These are phyloP conservation scores for Hanseniaspora nectarophila DNA, from an alignment of 805 yeast species.

Conservation along the genomic window DNA sequence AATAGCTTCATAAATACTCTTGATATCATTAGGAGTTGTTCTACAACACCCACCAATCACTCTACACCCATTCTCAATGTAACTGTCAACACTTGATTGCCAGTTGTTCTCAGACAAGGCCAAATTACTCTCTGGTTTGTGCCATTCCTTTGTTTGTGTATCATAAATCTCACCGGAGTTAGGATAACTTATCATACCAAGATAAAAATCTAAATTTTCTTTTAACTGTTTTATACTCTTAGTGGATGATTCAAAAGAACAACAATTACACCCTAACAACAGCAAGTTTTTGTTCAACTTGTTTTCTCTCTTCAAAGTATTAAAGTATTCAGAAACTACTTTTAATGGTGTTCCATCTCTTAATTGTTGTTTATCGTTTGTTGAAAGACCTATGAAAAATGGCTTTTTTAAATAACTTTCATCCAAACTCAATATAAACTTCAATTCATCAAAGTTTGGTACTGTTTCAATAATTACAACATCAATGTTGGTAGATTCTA, in stretches of 20 bases:
- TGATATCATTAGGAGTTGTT: slow-evolving; percentile 41
- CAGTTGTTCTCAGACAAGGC: slow-evolving; percentile 15
- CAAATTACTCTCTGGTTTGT: slow-evolving; percentile 19
- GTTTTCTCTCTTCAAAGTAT: not conserved
- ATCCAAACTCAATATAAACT: slow-evolving; percentile 34
- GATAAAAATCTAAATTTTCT: not conserved
- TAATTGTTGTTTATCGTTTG: slow-evolving; percentile 28
- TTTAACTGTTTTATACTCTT: slow-evolving; percentile 1
- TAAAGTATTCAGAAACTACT: not conserved
- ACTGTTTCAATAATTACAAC: slow-evolving; percentile 60
- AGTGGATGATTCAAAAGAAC: slow-evolving; percentile 25
- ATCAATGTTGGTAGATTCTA: slow-evolving; percentile 38
- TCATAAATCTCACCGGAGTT: slow-evolving; percentile 64
- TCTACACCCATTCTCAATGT: slow-evolving; percentile 29
- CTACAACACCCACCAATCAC: slow-evolving; percentile 71
- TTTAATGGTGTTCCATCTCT: slow-evolving; percentile 41
- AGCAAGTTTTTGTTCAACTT: slow-evolving; percentile 7
- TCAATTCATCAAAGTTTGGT: slow-evolving; percentile 49
- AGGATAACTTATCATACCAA: slow-evolving; percentile 38
- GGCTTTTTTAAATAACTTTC: slow-evolving; percentile 33
- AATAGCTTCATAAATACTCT: slow-evolving; percentile 16
- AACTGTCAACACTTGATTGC: slow-evolving; percentile 29
- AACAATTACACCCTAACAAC: slow-evolving; percentile 55
- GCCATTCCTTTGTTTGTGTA: slow-evolving; percentile 36
- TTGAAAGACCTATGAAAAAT: slow-evolving; percentile 36